These are phyloP conservation scores for Erodium texanum DNA, from an alignment of 441 rosid genomes.

Conservation along the genomic window DNA sequence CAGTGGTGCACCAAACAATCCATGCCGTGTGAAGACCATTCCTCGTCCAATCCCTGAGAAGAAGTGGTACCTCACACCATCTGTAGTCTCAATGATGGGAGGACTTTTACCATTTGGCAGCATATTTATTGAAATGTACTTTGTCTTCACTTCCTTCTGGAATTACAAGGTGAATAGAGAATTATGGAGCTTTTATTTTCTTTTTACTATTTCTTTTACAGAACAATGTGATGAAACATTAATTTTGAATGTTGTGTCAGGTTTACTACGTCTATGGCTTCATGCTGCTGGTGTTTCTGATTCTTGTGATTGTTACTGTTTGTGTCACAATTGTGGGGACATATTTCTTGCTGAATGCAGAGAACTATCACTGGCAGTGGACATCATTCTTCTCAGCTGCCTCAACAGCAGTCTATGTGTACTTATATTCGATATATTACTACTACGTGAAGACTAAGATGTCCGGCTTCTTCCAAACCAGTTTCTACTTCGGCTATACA, in stretches of 20 bases:
- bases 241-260: conserved; percentile 27
- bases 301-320: conserved; percentile 76
- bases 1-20: conserved; percentile 95
- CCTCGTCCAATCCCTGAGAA: conserved; percentile 98
- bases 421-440: conserved; percentile 83
- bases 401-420: conserved; percentile 87
- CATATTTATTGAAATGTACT: conserved; percentile 96
- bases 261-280: conserved; percentile 93
- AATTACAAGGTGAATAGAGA: conserved; percentile 71
- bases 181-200: not conserved
- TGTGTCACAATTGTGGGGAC: conserved; percentile 95
- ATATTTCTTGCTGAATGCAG: conserved; percentile 86
- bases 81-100: conserved; percentile 91
- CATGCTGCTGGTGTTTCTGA: conserved; percentile 84
- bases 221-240: not conserved
- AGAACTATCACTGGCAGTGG: conserved; percentile 98
- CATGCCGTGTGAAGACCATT: conserved; percentile 95
- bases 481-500: conserved; percentile 96
- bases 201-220: no score
- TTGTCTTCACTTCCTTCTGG: conserved; percentile 98
- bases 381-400: conserved; percentile 94
- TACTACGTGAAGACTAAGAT: conserved; percentile 87
- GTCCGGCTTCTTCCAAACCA: conserved; percentile 96
- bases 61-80: conserved; percentile 92
- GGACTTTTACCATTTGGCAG: conserved; percentile 93